Evolutionary conservation across 805 yeast species (phyloP).

Genomic region (Danielia oregonensis): DNA sequence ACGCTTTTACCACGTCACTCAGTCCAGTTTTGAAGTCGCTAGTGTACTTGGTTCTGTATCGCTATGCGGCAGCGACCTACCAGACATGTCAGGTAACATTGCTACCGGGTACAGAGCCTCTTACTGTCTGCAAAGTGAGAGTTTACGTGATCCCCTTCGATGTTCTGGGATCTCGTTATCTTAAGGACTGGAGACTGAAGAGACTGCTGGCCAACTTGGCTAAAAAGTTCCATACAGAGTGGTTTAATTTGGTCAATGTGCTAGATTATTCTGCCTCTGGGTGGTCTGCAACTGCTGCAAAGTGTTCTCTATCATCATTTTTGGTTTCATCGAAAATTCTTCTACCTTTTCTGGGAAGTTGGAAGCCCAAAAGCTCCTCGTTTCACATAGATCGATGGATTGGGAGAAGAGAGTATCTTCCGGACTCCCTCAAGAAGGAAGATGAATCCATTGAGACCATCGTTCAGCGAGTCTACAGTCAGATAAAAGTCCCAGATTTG

Average conservation of each 20-base stretch:
- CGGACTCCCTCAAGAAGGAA: background rate
- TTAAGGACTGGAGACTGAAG: conserved; percentile 32
- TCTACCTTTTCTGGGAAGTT: background rate
- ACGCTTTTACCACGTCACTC: conserved; percentile 4
- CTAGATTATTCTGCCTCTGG: conserved; percentile 40
- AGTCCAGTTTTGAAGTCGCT: conserved; percentile 33
- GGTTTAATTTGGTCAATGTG: conserved; percentile 35
- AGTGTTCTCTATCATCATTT: conserved; percentile 3
- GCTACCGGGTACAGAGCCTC: conserved; percentile 8
- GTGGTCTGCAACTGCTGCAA: conserved; percentile 28
- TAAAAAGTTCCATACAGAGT: conserved; percentile 22
- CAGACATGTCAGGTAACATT: conserved; percentile 9
- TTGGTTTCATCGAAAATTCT: background rate
- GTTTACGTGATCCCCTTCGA: conserved; percentile 49
- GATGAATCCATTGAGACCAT: conserved; percentile 17
- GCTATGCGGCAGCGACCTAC: conserved; percentile 46
- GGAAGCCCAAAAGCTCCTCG: background rate
- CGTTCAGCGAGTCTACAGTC: conserved; percentile 9
- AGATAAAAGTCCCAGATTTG: conserved; percentile 9
- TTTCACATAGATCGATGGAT: background rate
- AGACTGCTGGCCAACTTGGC: conserved; percentile 20
- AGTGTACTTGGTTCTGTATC: conserved; percentile 39
- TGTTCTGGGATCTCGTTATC: conserved; percentile 25
- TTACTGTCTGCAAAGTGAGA: conserved; percentile 31
- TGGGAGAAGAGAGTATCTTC: background rate